Evolutionary conservation across 1,139 yeast species (phyloP), one percentile per base, ranked within the genome.

Genomic region (Suzukiozyma palmioleophila): DNA sequence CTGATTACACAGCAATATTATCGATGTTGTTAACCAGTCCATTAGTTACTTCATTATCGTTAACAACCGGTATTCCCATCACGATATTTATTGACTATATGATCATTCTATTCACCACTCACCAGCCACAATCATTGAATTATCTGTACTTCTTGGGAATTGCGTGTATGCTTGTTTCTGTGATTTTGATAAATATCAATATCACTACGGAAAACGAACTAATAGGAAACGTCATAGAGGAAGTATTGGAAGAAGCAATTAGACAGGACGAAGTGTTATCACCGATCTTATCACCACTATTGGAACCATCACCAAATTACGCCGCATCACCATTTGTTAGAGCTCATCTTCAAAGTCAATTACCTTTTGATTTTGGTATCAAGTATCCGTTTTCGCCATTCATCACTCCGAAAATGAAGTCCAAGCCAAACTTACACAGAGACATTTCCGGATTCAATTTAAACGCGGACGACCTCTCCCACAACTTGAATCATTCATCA

Each of bases 11-110:
- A 18, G 71, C 77, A 1, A 66, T 75, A 8, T 51, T 74, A 26
- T 79, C 81, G 6, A 66, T 76, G 64, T 53, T 77, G 21, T 60
- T 75, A 34, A 76, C 81, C 0, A 73, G 79, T 39, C 82, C 82
- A 0, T 60, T 77, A 41, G 69, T 76, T 8, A 72, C 79, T 2
- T 67, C 79, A 8, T 60, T 77, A 30, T 73, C 80, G 3, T 55
- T 77, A 30, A 73, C 81, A 0, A 64, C 77, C 0, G 72, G 77
- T 0, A 73, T 77, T 28, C 82, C 82, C 2, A 63, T 77, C 26
- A 73, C 77, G 24, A 73, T 77, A 41, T 62, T 72, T 41, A 56
- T 72, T 13, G 79, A 76, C 47, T 72, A 64, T 43, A 46, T 72
- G 16, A 52, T 66, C 2, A 43, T 64, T 29, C 47, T 48, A 10